Evolutionary conservation across 225 moss, liverwort and hornwort genomes (phyloP), one percentile per base, ranked within the genome.

Genomic region (Marchantia paleacea): DNA sequence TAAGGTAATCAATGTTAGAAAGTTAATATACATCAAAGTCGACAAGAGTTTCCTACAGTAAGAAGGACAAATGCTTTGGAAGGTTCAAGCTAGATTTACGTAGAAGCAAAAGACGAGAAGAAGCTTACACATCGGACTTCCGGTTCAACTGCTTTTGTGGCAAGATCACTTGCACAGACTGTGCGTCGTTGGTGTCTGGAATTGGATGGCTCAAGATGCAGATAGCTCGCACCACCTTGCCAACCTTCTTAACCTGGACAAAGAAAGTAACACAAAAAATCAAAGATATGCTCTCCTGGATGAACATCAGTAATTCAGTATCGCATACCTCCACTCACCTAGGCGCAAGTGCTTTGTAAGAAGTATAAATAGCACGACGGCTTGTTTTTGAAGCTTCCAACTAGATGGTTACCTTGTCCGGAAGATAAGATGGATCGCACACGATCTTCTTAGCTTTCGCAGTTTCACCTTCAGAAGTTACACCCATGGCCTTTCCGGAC

Each of bases 161-260:
- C 55, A 97, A 20, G 80, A 97, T 97, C 52, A 97, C 81, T 85
- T 97, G 95, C 70, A 97, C 97, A 74, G 93, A 97, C 55, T 92
- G 92, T 19, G 89, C 86, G 68, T 97, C 93, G 24, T 66, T 74
- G 8, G 95, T 97, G 79, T 91, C 94, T 47, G 95, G 95, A 69
- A 97, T 90, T 22, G 93, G 92, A 86, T 97, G 95, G 67, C 92
- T 97, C 93, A 97, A 81, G 25, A 97, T 95, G 80, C 97, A 97
- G 69, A 97, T 93, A 49, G 97, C 97, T 65, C 97, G 92, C 16
- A 95, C 95, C 79, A 97, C 97, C 85, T 92, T 97, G 39, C 93
- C 95, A 75, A 95, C 93, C 83, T 88, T 95, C 78, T 85, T 97
- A 19, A 97, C 94, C 97, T 97, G 87, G 66, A 62, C 79, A 64